Evolutionary conservation across 2,329 filamentous ascomycete genomes (phyloP).

Genomic region (Fusarium nygamai): DNA sequence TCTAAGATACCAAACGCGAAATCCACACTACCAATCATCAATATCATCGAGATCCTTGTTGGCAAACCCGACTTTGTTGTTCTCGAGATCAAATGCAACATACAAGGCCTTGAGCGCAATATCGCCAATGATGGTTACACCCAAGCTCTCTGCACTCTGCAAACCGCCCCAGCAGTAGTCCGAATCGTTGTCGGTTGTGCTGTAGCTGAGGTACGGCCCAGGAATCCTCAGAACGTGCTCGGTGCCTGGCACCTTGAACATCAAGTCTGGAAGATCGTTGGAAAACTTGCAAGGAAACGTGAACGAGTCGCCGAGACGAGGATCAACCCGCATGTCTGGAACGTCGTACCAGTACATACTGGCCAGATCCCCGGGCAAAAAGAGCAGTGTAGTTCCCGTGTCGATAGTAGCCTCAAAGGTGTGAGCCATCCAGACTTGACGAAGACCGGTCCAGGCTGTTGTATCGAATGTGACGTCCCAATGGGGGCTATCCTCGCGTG

Average conservation of each 20-base stretch:
- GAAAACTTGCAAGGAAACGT: constrained; percentile 66
- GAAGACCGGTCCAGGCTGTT: constrained; percentile 54
- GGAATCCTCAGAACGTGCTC: constrained; percentile 63
- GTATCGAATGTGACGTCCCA: constrained; percentile 62
- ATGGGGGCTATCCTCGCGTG: constrained; percentile 46
- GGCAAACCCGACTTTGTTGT: constrained; percentile 54
- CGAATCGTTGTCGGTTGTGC: constrained; percentile 57
- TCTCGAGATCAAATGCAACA: constrained; percentile 72
- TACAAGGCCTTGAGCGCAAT: constrained; percentile 82
- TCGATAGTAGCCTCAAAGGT: constrained; percentile 68
- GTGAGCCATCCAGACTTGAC: constrained; percentile 61
- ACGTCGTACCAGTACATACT: constrained; percentile 69
- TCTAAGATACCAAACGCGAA: neutral
- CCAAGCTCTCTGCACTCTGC: constrained; percentile 62
- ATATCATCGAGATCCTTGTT: constrained; percentile 52
- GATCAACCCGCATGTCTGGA: constrained; percentile 60
- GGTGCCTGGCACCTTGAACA: constrained; percentile 62
- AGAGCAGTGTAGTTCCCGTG: constrained; percentile 74
- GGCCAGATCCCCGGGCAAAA: constrained; percentile 66
- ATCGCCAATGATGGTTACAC: constrained; percentile 77
- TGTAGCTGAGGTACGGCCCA: constrained; percentile 65
- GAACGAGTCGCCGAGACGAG: constrained; percentile 57
- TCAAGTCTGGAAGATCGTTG: constrained; percentile 66
- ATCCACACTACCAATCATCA: constrained; percentile 8
- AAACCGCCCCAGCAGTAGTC: constrained; percentile 79